Conservation (phyloP, 768 basidiomycete species). For the Pholiota conissans region DNA sequence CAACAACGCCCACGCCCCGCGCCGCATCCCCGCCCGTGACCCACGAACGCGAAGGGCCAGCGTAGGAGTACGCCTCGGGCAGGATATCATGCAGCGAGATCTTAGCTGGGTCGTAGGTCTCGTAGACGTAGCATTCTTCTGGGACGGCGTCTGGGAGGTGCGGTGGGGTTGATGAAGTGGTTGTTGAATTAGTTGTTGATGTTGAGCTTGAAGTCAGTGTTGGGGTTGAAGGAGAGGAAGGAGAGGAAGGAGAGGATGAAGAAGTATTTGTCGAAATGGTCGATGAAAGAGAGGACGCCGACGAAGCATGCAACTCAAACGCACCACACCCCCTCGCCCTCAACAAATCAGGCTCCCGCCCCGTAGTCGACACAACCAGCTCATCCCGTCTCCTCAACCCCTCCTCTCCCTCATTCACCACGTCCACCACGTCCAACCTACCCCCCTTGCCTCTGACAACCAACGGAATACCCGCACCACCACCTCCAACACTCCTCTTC, state of each 20-base stretch:
- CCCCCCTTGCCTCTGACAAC: not conserved
- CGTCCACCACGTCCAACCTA: not conserved
- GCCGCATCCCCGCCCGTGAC: too few species aligned
- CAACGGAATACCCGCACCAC: not conserved
- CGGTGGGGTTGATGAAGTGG: not conserved
- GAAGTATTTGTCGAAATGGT: too few species aligned
- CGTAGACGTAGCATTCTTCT: constrained; percentile 31
- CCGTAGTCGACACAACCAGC: not conserved
- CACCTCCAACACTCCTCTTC: not conserved
- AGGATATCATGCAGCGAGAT: constrained; percentile 39
- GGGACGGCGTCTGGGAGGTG: not conserved
- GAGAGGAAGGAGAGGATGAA: too few species aligned
- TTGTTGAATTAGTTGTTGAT: too few species aligned
- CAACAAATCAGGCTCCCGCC: not conserved
- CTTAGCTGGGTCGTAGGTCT: constrained; percentile 36
- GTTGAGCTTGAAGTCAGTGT: too few species aligned
- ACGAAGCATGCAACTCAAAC: not conserved
- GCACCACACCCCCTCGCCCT: not conserved
- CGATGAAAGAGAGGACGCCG: too few species aligned
- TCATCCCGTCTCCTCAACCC: not conserved
- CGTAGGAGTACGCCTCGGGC: not conserved
- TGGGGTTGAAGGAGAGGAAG: too few species aligned
- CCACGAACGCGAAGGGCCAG: not conserved
- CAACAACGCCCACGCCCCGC: not conserved
- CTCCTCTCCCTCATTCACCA: not conserved